Evolutionary conservation across 208 protist genomes (phyloP).

Genomic region (Trypanosoma theileri): DNA sequence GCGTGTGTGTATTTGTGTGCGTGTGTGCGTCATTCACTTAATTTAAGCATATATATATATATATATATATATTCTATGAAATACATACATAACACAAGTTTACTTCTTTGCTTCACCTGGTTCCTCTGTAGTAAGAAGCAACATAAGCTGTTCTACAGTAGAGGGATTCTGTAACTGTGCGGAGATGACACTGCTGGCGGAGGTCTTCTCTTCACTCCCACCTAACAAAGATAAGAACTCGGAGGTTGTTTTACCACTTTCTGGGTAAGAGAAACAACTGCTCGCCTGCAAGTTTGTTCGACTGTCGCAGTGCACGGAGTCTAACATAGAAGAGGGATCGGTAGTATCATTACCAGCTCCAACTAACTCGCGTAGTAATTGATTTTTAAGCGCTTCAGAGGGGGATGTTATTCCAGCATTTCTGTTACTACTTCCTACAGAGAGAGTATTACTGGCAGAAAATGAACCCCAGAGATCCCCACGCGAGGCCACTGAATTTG

Average conservation of each 20-base stretch:
- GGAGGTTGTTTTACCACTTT: background rate
- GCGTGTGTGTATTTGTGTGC: conserved; percentile 1
- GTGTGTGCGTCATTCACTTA: background rate
- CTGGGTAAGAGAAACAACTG: background rate
- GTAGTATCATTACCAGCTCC: conserved; percentile 6
- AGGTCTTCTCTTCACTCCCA: background rate
- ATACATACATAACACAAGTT: background rate
- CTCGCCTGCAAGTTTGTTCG: background rate
- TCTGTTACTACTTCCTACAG: background rate
- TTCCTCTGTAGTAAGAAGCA: conserved; percentile 38
- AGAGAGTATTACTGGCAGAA: background rate
- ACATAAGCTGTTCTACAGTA: conserved; percentile 40
- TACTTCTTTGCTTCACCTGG: background rate
- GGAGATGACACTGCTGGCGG: background rate
- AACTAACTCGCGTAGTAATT: conserved; percentile 26
- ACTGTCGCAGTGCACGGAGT: background rate
- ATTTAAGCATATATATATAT: conserved; percentile 3
- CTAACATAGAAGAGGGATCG: background rate
- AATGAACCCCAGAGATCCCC: conserved; percentile 21
- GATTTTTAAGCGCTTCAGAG: conserved; percentile 24
- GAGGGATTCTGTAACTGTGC: conserved; percentile 5
- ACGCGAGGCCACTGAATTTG: background rate
- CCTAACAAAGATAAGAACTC: conserved; percentile 13
- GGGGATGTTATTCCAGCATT: background rate
- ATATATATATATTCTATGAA: background rate